Evolutionary conservation across 2,329 filamentous ascomycete genomes (phyloP).

Genomic region (Colletotrichum eleusines): DNA sequence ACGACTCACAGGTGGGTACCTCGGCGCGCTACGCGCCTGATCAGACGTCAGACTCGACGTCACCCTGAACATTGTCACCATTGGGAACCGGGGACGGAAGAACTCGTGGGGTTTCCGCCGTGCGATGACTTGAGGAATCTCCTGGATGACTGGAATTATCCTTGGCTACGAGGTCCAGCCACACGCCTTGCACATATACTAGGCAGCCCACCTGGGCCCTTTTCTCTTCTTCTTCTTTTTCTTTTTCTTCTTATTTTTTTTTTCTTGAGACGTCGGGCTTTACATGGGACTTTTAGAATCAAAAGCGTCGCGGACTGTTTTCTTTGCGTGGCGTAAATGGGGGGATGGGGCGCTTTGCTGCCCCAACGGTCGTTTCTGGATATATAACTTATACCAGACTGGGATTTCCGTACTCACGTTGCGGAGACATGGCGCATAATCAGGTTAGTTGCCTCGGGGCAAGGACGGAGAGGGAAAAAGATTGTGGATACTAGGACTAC

Average conservation of each 20-base stretch:
- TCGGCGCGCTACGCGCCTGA: conserved; percentile 47
- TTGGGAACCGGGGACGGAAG: not conserved
- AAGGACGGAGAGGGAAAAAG: conserved; percentile 16
- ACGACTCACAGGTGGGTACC: conserved; percentile 57
- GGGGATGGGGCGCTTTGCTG: conserved; percentile 14
- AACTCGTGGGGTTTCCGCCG: not conserved
- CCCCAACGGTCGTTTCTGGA: conserved; percentile 39
- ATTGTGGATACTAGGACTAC: conserved; percentile 26
- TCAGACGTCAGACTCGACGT: conserved; percentile 30
- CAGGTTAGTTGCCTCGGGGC: conserved; percentile 32
- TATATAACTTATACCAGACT: conserved; percentile 34
- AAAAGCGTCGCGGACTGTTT: conserved; percentile 36
- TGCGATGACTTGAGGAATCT: not conserved
- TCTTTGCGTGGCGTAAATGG: conserved; percentile 35
- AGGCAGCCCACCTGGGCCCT: not conserved
- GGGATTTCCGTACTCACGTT: conserved; percentile 19
- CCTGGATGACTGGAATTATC: not conserved
- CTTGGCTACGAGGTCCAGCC: not conserved
- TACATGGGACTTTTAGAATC: conserved; percentile 12
- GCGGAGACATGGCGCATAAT: conserved; percentile 37
- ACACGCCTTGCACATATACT: not conserved
- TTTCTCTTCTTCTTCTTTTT: not conserved
- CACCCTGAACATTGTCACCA: conserved; percentile 21
- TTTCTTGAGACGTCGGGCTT: not conserved
- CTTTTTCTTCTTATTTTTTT: not conserved